Base-by-base conservation (phyloP, 768 basidiomycete species). In the Coprinellus micaceus region DNA sequence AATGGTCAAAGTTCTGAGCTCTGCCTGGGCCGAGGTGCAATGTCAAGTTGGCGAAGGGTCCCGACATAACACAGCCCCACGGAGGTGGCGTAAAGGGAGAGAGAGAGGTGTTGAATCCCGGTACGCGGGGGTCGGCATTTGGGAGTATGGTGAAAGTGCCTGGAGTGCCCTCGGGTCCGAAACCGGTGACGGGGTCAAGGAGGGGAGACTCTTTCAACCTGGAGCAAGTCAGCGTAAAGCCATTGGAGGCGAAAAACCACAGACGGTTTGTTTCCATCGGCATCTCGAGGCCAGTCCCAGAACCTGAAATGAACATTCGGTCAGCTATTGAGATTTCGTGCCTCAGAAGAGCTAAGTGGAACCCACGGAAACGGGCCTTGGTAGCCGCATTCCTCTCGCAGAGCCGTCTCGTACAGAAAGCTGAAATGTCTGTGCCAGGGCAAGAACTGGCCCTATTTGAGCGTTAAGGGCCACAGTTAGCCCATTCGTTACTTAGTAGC, bases 351-450 rank as follows among this genome's bases (percentile, higher is more conserved):
- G n/a, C n/a, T n/a, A 21, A 19, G n/a, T 17, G 6, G 13, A 33
- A 60, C 63, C 17, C 49, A 67, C 66, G 66, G 63, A 19, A 61
- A 59, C 1, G 68, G 64, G 30, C 65, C 65, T 11, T 24, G 61
- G 50, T 65, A 67, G 4, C 60, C 63, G 47, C 68, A 69, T 40
- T 67, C 65, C 7, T 63, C 54, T 13, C 64, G 53, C 21, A 67
- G 56, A 3, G 62, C 58, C 39, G 61, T 59, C 40, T 67, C 66
- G 36, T 67, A 69, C 3, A 62, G 39, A 25, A 60, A 61, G 2
- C 53, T 57, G 41, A 62, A 62, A 46, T 62, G 63, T 5, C 66
- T 55, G 37, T 69, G 68, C 66, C 66, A 69, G 11, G 68, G 62
- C 15, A 65, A 54, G 54, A 69, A 69, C 22, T 67, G 64, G 2